Percentiles rank a stretch among this genome's conserved stretches.
These are phyloP conservation scores for Starmera pachycereana DNA, from an alignment of 805 yeast genomes.

Conservation along the genomic window DNA sequence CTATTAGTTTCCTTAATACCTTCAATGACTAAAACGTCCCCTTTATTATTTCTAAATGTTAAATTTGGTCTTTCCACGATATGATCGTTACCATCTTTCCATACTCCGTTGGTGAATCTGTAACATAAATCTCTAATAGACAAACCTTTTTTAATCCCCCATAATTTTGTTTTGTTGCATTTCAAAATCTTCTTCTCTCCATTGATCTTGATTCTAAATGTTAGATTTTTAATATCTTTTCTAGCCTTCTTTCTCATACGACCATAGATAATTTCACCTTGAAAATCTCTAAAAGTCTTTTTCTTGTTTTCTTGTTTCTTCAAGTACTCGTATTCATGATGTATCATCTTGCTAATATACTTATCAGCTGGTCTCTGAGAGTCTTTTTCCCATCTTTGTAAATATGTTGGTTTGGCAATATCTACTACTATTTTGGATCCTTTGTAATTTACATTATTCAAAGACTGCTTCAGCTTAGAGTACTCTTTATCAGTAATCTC, in stretches of 20 bases:
- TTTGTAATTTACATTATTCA: conserved; percentile 67
- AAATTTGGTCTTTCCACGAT: conserved; percentile 46
- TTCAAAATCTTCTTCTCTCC: conserved; percentile 47
- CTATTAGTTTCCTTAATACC: conserved; percentile 5
- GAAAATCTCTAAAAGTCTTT: conserved; percentile 31
- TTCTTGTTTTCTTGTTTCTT: conserved; percentile 27
- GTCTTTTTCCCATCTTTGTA: conserved; percentile 37
- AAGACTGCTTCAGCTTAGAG: conserved; percentile 39
- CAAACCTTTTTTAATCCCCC: conserved; percentile 81
- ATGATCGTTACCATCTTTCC: conserved; percentile 78
- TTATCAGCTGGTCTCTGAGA: conserved; percentile 14
- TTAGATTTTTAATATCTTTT: conserved; percentile 38
- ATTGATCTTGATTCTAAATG: conserved; percentile 53
- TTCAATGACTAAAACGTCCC: conserved; percentile 7
- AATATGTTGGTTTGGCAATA: conserved; percentile 49
- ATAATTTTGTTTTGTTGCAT: conserved; percentile 66
- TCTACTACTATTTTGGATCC: conserved; percentile 57
- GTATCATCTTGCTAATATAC: conserved; percentile 23
- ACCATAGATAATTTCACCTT: conserved; percentile 38
- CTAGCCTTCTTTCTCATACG: conserved; percentile 50
- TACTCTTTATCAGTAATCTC: conserved; percentile 35
- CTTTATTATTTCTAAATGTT: conserved; percentile 10
- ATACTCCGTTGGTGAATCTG: conserved; percentile 51
- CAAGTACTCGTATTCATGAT: conserved; percentile 28
- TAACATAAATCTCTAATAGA: conserved; percentile 51